Evolutionary conservation across 2,329 filamentous ascomycete genomes (phyloP).

Genomic region (Aspergillus texensis): DNA sequence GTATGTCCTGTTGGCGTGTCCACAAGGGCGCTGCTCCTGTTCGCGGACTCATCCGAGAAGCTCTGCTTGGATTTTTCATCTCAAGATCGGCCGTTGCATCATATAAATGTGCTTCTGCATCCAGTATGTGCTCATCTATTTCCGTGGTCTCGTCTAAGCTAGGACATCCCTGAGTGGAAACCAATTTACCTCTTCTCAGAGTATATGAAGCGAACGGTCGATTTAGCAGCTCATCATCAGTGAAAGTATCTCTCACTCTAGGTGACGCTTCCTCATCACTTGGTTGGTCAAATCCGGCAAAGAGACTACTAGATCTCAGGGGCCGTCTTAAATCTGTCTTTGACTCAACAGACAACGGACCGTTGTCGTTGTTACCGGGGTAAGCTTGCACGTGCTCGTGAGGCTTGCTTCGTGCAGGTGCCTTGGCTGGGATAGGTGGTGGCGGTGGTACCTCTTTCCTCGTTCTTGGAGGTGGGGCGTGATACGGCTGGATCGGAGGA

Average conservation of each 20-base stretch:
- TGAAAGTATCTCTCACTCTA: conserved; percentile 39
- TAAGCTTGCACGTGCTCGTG: conserved; percentile 65
- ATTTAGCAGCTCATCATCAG: conserved; percentile 48
- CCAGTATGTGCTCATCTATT: conserved; percentile 40
- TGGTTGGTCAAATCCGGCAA: conserved; percentile 76
- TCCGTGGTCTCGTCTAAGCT: conserved; percentile 40
- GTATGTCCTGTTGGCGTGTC: conserved; percentile 64
- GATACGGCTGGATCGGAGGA: conserved; percentile 37
- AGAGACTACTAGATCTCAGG: conserved; percentile 79
- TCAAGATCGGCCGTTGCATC: conserved; percentile 16
- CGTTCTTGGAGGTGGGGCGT: conserved; percentile 37
- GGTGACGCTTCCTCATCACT: conserved; percentile 53
- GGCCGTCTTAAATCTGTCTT: conserved; percentile 67
- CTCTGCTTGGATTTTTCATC: conserved; percentile 14
- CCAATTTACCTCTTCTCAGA: conserved; percentile 45
- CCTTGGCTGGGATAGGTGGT: conserved; percentile 43
- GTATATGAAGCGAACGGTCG: conserved; percentile 49
- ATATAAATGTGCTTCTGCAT: conserved; percentile 31
- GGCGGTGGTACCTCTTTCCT: conserved; percentile 29
- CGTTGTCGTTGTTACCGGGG: conserved; percentile 79
- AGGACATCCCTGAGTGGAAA: conserved; percentile 36
- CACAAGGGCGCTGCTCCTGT: conserved; percentile 42
- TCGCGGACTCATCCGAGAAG: conserved; percentile 29
- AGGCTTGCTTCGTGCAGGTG: conserved; percentile 22
- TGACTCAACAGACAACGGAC: conserved; percentile 64